Evolutionary conservation across 345 rosid species (phyloP).

Genomic region (Citropsis articulata): DNA sequence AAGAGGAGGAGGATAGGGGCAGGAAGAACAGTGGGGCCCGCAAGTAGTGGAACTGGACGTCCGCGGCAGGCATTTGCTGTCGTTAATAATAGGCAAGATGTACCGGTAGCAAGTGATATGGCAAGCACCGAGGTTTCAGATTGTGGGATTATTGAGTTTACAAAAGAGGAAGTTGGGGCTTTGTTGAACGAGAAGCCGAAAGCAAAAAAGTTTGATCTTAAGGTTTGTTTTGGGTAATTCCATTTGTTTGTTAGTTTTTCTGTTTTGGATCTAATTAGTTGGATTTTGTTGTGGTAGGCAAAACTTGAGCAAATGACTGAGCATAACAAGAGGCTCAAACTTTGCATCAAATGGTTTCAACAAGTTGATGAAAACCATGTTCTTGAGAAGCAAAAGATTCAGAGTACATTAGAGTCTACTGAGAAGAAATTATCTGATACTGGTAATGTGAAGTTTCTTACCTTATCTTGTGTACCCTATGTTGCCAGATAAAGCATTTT

Average conservation of each 20-base stretch:
- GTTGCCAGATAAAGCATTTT: not conserved
- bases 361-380: conserved; percentile 56
- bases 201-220: conserved; percentile 68
- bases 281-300: conserved; percentile 36
- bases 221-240: conserved; percentile 37
- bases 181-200: conserved; percentile 69
- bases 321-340: conserved; percentile 63
- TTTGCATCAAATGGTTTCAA: conserved; percentile 75
- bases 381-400: conserved; percentile 57
- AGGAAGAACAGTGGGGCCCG: conserved; percentile 34
- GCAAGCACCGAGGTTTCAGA: conserved; percentile 46
- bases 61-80: conserved; percentile 48
- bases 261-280: not conserved
- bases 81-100: conserved; percentile 53
- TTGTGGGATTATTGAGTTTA: conserved; percentile 40
- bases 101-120: conserved; percentile 30
- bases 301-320: conserved; percentile 55
- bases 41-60: conserved; percentile 38
- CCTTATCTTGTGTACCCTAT: not conserved
- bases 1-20: conserved; percentile 58
- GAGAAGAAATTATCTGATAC: conserved; percentile 50
- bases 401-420: conserved; percentile 46
- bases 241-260: not conserved
- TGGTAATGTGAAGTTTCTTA: conserved; percentile 33
- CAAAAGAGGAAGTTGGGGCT: conserved; percentile 76